Evolutionary conservation across 2,329 filamentous ascomycete species (phyloP).

Genomic region (Thielaviopsis populi): DNA sequence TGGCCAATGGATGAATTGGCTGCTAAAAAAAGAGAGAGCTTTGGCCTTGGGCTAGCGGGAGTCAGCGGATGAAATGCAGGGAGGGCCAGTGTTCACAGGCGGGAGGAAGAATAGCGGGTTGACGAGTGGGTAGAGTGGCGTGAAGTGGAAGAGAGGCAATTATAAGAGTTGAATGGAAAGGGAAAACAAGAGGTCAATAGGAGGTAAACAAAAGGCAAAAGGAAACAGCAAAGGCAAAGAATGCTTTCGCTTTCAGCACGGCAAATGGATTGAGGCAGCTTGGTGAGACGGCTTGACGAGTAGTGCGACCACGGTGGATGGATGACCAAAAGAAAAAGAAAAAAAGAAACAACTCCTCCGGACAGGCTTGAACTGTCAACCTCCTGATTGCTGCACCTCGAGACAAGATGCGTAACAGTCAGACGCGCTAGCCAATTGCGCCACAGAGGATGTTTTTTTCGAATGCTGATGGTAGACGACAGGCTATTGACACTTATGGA

Average conservation of each 20-base stretch:
- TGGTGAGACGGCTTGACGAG: too few relatives aligned
- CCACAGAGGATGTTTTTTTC: slow-evolving; percentile 25
- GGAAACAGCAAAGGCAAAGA: neutral
- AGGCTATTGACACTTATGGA: too few relatives aligned
- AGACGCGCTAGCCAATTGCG: slow-evolving; percentile 43
- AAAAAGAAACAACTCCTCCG: slow-evolving; percentile 11
- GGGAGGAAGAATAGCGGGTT: too few relatives aligned
- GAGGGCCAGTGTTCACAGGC: too few relatives aligned
- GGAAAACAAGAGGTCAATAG: too few relatives aligned
- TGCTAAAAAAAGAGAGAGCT: too few relatives aligned
- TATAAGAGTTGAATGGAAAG: neutral
- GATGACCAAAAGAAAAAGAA: neutral
- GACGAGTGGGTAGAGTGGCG: too few relatives aligned
- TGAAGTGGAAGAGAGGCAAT: too few relatives aligned
- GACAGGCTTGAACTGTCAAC: slow-evolving; percentile 18
- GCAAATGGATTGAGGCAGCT: too few relatives aligned
- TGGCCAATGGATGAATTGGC: neutral
- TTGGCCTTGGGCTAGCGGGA: neutral
- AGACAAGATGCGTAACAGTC: slow-evolving; percentile 33
- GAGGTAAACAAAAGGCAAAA: neutral
- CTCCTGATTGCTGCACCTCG: slow-evolving; percentile 14
- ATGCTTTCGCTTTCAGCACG: too few relatives aligned
- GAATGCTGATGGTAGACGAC: neutral
- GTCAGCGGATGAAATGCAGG: too few relatives aligned
- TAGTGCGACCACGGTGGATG: neutral